Evolutionary conservation across 2,329 filamentous ascomycete genomes (phyloP).

Genomic region (Exophiala spinifera): DNA sequence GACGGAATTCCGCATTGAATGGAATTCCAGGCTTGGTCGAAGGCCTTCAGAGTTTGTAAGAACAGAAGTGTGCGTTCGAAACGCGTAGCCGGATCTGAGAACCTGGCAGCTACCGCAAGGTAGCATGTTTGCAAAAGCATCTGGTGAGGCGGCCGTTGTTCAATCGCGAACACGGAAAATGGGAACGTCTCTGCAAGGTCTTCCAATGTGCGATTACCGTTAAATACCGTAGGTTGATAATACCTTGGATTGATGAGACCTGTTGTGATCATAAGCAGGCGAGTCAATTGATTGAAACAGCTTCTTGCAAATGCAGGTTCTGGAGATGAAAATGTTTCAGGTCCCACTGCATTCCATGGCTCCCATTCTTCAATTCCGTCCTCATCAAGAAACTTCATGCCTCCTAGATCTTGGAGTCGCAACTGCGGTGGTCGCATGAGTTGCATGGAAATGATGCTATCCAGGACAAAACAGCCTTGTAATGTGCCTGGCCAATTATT

Average conservation of each 20-base stretch:
- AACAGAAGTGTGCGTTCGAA: background rate
- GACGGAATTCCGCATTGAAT: slow-evolving; percentile 16
- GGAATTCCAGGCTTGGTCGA: slow-evolving; percentile 14
- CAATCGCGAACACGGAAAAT: slow-evolving; percentile 8
- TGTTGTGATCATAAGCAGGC: slow-evolving; percentile 31
- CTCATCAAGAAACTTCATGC: slow-evolving; percentile 53
- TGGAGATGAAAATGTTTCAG: slow-evolving; percentile 35
- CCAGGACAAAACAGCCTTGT: slow-evolving; percentile 54
- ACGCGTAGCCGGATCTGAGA: background rate
- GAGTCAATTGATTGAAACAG: slow-evolving; percentile 52
- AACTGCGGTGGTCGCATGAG: slow-evolving; percentile 47
- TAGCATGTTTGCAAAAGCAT: slow-evolving; percentile 19
- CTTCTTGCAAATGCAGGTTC: slow-evolving; percentile 48
- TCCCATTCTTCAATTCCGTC: slow-evolving; percentile 73
- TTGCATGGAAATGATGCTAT: slow-evolving; percentile 51
- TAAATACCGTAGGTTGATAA: background rate
- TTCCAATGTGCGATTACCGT: background rate
- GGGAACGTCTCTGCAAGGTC: slow-evolving; percentile 10
- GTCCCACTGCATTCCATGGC: slow-evolving; percentile 56
- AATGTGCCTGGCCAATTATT: slow-evolving; percentile 41
- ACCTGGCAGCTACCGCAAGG: slow-evolving; percentile 5
- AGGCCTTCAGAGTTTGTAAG: slow-evolving; percentile 10
- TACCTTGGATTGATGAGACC: background rate
- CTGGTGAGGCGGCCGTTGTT: slow-evolving; percentile 19
- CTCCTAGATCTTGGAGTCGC: slow-evolving; percentile 34